phyloP scores from a whole-genome alignment of 768 basidiomycete species.

The Scleroderma citrinum region DNA sequence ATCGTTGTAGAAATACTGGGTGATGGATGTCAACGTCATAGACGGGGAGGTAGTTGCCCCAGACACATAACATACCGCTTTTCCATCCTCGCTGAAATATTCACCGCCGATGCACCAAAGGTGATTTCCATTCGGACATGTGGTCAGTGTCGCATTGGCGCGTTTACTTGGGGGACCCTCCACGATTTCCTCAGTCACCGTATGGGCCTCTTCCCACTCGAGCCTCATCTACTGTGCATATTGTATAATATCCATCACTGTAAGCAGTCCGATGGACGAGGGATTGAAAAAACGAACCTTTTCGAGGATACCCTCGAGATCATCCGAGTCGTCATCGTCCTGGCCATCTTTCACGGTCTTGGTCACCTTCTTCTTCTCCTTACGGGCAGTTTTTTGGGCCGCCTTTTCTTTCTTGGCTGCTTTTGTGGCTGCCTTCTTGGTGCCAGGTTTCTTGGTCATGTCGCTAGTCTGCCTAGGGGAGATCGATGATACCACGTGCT shows the following conservation, averaged over 20 bases:
- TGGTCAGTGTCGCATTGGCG: constrained; percentile 76
- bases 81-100: constrained; percentile 82
- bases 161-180: constrained; percentile 78
- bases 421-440: constrained; percentile 40
- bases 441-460: constrained; percentile 13
- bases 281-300: constrained; percentile 39
- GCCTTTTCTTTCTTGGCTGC: constrained; percentile 64
- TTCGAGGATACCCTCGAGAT: constrained; percentile 81
- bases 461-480: background rate
- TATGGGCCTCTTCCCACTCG: constrained; percentile 80
- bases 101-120: constrained; percentile 85
- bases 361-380: constrained; percentile 55
- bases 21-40: background rate
- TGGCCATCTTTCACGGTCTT: constrained; percentile 51
- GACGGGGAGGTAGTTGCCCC: background rate
- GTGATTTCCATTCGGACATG: constrained; percentile 76
- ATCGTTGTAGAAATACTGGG: constrained; percentile 81
- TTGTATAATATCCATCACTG: background rate
- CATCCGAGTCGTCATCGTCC: constrained; percentile 76
- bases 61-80: constrained; percentile 45
- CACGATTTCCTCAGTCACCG: constrained; percentile 79
- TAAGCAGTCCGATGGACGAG: constrained; percentile 1
- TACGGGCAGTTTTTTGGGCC: constrained; percentile 61
- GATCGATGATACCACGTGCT: background rate
- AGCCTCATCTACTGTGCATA: constrained; percentile 57